A percentile compares a stretch with the other conserved stretches of the same genome.
Evolutionary conservation across 164 flowering plant species (phyloP).

Genomic region (Vitis rupestris): DNA sequence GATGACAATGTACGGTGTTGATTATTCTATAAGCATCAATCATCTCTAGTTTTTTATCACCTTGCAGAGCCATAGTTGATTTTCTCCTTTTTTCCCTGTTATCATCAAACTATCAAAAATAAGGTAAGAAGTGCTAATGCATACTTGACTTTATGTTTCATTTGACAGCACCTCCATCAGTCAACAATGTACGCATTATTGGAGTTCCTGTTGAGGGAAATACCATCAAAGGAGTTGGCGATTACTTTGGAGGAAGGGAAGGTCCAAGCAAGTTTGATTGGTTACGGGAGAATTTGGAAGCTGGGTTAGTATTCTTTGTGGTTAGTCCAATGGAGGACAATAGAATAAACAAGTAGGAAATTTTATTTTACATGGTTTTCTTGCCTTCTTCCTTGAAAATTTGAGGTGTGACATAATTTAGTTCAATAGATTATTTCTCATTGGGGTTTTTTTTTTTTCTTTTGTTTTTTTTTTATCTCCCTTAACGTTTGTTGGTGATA

Average conservation of each 20-base stretch:
- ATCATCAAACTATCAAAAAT: background rate
- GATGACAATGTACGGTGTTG: no score
- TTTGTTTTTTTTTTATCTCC: no score
- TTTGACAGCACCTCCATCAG: conserved; percentile 88
- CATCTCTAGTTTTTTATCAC: no score
- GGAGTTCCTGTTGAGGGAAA: conserved; percentile 85
- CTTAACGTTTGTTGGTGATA: no score
- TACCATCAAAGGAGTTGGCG: conserved; percentile 70
- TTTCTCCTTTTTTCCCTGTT: background rate
- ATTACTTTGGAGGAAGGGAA: conserved; percentile 95
- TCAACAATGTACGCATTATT: conserved; percentile 63
- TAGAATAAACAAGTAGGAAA: background rate
- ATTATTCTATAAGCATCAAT: no score
- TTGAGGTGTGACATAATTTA: background rate
- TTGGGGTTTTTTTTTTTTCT: no score
- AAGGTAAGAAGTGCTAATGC: conserved; percentile 2
- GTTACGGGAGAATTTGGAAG: conserved; percentile 74
- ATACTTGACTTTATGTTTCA: conserved; percentile 8
- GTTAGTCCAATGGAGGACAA: background rate
- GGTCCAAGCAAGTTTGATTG: conserved; percentile 99
- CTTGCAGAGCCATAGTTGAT: no score
- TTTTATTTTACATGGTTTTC: background rate
- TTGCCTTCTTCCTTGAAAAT: no score
- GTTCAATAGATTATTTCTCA: background rate
- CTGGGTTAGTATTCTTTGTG: conserved; percentile 55